Base-by-base conservation (phyloP, 257 asterid species). In the Solanum sitiens region DNA sequence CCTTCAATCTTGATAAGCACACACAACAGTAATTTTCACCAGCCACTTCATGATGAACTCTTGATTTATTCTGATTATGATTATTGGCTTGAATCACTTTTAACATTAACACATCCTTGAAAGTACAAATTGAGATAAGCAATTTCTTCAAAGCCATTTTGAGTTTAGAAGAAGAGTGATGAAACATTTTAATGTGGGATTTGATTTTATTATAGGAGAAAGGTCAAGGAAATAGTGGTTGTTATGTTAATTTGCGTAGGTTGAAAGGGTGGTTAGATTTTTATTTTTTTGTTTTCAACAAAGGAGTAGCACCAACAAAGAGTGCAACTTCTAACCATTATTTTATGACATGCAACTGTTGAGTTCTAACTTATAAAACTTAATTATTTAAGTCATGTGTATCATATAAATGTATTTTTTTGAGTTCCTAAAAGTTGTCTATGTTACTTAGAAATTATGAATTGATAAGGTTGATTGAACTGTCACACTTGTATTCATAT, bases 121-220 rank as follows among this genome's bases (percentile, higher is more conserved):
- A 40, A 80, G 86, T 89, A 25, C 53, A 83, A 10, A 90, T 27
- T 75, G 88, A 86, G 79, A 87, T 82, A 21, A 89, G 8, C 25
- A 91, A 65, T 27, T 89, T 91, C 86, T 90, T 91, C 89, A 91
- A 84, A 68, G 87, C 86, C 93, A 90, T 91, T 87, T 87, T 63
- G 33, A 10, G 23, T 75, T 25, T 39, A 42, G 15, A 15, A 85
- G 15, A 23, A 13, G 23, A 37, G 50, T 35, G n/a, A 33, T 11
- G 61, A 39, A 39, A 37, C 25, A 45, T 39, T 84, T 65, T 25
- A n/a, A n/a, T 16, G 44, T 59, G 63, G 32, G 27, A 50, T 86
- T 14, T n/a, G 8, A 21, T 25, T 30, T 13, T 77, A 39, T 20
- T 14, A 77, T 47, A 40, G 89, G 88, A 47, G 85, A 80, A 47